phyloP scores from a whole-genome alignment of 768 basidiomycete species.

The Leucosporidium scottii region DNA sequence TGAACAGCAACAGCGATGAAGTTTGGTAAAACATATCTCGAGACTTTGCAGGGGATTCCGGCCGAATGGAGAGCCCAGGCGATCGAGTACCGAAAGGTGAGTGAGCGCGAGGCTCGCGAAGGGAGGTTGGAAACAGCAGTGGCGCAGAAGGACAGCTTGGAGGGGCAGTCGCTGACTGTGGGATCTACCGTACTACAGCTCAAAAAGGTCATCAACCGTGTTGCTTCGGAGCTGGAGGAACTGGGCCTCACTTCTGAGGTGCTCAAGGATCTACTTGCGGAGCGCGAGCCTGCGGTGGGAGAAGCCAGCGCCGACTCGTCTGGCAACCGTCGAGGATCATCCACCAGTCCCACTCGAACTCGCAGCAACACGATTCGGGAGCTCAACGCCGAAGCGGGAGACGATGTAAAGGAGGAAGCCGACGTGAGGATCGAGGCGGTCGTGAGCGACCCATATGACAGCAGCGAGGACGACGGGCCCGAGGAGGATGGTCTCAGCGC shows the following conservation, averaged over 20 bases:
- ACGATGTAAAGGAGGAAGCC: background rate
- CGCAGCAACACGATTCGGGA: background rate
- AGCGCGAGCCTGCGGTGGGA: slow-evolving; percentile 11
- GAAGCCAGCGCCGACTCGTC: background rate
- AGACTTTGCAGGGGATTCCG: slow-evolving; percentile 54
- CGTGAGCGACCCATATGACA: slow-evolving; percentile 1
- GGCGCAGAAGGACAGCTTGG: background rate
- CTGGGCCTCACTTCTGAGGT: slow-evolving; percentile 55
- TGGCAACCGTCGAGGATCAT: background rate
- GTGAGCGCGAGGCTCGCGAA: slow-evolving; percentile 1
- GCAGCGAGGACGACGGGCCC: slow-evolving; percentile 6
- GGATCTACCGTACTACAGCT: slow-evolving; percentile 50
- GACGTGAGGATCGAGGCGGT: slow-evolving; percentile 38
- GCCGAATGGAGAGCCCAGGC: slow-evolving; percentile 68
- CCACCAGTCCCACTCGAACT: background rate
- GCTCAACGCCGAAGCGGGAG: too few relatives aligned
- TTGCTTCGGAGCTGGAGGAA: slow-evolving; percentile 66
- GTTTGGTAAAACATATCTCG: slow-evolving; percentile 45
- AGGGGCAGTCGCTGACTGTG: too few relatives aligned
- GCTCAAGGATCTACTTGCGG: slow-evolving; percentile 43
- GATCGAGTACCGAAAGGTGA: slow-evolving; percentile 74
- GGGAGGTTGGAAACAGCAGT: background rate
- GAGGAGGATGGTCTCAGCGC: slow-evolving; percentile 3
- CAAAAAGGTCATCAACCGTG: slow-evolving; percentile 79
- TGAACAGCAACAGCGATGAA: slow-evolving; percentile 37